Conservation (phyloP, 1,284 basidiomycete species). For the Leccinum fallax region DNA sequence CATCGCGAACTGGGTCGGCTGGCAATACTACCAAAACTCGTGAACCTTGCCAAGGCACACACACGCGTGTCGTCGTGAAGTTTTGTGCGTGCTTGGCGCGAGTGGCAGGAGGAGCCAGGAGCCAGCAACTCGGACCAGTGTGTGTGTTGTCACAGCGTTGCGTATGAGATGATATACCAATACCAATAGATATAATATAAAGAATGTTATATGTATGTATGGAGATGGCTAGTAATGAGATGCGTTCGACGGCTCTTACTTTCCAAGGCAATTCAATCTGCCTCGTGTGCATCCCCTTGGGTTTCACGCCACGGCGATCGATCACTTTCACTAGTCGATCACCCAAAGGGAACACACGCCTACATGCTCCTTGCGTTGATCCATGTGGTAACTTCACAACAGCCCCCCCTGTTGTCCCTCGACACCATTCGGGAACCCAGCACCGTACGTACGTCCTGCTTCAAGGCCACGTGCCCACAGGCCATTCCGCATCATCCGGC, state of each 20-base stretch:
- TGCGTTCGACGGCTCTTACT: neutral
- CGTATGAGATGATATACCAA: neutral
- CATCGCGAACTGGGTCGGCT: slow-evolving; percentile 96
- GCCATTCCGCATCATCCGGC: slow-evolving; percentile 4
- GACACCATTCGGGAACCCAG: slow-evolving; percentile 3
- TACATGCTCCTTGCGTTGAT: slow-evolving; percentile 30
- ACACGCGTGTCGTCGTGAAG: slow-evolving; percentile 8
- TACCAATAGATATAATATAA: neutral
- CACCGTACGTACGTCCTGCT: slow-evolving; percentile 1
- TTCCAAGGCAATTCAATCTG: slow-evolving; percentile 17
- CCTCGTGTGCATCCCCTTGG: slow-evolving; percentile 25
- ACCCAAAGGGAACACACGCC: slow-evolving; percentile 15
- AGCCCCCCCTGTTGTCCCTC: slow-evolving; percentile 5
- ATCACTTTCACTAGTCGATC: slow-evolving; percentile 25
- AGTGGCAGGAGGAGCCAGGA: neutral
- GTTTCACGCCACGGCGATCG: slow-evolving; percentile 19
- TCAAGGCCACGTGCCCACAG: slow-evolving; percentile 13
- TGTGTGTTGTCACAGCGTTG: neutral
- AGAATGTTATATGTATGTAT: neutral
- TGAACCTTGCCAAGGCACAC: slow-evolving; percentile 33
- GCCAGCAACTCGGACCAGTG: neutral
- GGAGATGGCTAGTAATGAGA: neutral
- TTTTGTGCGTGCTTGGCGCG: neutral
- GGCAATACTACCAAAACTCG: slow-evolving; percentile 92
- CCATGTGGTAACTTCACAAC: slow-evolving; percentile 20